A percentile compares a stretch with the other conserved stretches of the same genome.
Evolutionary conservation across 257 asterid genomes (phyloP).

Genomic region (Forsythia suspensa): DNA sequence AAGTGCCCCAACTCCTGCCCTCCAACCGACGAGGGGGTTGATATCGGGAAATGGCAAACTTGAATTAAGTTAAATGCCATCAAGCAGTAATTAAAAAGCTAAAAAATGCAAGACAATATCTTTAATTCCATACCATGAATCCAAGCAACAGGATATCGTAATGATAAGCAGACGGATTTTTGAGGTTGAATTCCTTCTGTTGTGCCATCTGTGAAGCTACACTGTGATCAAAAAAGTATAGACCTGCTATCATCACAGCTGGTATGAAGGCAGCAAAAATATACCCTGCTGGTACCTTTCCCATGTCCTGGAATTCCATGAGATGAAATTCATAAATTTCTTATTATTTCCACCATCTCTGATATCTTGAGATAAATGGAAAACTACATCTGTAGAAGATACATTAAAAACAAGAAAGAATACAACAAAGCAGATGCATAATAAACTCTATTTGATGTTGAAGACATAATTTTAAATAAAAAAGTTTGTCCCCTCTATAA

Average conservation of each 20-base stretch:
- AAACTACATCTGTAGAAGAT: background rate
- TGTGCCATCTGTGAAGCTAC: slow-evolving; percentile 94
- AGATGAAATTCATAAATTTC: slow-evolving; percentile 1
- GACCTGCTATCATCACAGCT: slow-evolving; percentile 82
- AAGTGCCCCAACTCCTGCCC: background rate
- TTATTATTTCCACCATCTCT: background rate
- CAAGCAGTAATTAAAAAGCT: background rate
- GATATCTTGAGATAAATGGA: background rate
- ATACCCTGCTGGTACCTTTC: slow-evolving; percentile 58
- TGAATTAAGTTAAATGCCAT: background rate
- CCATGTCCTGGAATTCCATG: slow-evolving; percentile 74
- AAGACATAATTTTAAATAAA: background rate
- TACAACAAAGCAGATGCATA: background rate
- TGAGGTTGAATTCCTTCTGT: slow-evolving; percentile 81
- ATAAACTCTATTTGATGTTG: background rate
- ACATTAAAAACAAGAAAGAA: background rate
- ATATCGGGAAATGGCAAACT: too few relatives aligned
- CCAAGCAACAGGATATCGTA: slow-evolving; percentile 76
- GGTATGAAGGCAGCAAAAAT: slow-evolving; percentile 81
- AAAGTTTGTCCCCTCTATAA: background rate
- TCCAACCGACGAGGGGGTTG: too few relatives aligned
- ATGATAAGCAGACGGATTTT: slow-evolving; percentile 87
- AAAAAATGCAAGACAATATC: background rate
- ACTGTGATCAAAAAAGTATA: slow-evolving; percentile 90
- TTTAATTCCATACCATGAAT: slow-evolving; percentile 56